phyloP scores from a whole-genome alignment of 805 yeast species.

The Ogataea trehaloabstinens region DNA sequence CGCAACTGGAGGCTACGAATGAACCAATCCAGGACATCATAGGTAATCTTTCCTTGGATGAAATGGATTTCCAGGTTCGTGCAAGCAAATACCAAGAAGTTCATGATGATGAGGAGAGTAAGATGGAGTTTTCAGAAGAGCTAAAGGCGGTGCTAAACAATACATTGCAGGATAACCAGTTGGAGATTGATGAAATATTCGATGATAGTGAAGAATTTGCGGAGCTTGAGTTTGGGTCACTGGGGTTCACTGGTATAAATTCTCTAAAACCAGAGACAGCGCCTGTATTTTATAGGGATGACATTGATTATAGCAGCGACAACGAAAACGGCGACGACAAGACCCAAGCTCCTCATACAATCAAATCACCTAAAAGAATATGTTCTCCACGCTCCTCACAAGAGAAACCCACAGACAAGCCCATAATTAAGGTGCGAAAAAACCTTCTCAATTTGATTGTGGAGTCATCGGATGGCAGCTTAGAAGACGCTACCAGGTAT shows the following conservation, averaged over 20 bases:
- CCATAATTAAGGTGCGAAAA: constrained; percentile 32
- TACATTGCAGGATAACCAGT: constrained; percentile 13
- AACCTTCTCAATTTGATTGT: constrained; percentile 48
- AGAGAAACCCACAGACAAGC: constrained; percentile 27
- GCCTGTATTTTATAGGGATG: neutral
- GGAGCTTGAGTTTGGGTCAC: constrained; percentile 20
- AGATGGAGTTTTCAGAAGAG: constrained; percentile 20
- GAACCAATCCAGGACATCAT: constrained; percentile 24
- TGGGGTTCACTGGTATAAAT: constrained; percentile 5
- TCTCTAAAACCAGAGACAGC: constrained; percentile 3
- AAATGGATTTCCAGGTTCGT: constrained; percentile 36
- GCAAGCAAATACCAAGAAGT: constrained; percentile 19
- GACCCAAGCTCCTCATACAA: neutral
- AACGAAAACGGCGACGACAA: neutral
- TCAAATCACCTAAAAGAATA: constrained; percentile 38
- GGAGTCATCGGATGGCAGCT: constrained; percentile 57
- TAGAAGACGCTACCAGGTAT: constrained; percentile 63
- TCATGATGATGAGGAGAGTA: constrained; percentile 12
- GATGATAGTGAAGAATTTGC: constrained; percentile 19
- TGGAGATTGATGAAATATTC: constrained; percentile 21
- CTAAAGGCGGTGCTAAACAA: constrained; percentile 17
- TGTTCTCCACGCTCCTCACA: constrained; percentile 40
- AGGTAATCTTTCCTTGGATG: constrained; percentile 31
- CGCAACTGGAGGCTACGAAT: constrained; percentile 2
- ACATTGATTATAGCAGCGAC: too few relatives aligned